Base-by-base conservation (phyloP, 768 basidiomycete species). In the Sarcodon aspratus region DNA sequence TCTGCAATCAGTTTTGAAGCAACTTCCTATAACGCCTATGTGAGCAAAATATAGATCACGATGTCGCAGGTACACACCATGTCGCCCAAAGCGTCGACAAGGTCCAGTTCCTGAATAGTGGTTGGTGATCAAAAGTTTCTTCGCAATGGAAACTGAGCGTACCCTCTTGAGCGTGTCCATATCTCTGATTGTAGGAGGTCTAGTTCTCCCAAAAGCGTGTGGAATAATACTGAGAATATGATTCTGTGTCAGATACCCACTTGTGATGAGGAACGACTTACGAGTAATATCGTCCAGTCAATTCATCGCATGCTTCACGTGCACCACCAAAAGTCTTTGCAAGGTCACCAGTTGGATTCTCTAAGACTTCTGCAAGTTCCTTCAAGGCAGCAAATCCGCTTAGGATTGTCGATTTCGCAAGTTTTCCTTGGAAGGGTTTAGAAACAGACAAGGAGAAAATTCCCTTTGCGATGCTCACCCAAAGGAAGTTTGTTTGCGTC, bases 401-500 rank as follows among this genome's bases (percentile, higher is more conserved):
- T 40, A 80, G 62, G 52, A 82, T 77, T 1, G 78, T 80, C 6
- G 71, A 64, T 57, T 80, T 80, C 6, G 79, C 69, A 13, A 82
- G 67, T 64, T 82, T 80, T 6, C 76, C 75, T 76, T 34, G 3
- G 15, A 11, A 43, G 3, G 13, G 9, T 8, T 35, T 11, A 32
- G 21, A 44, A 37, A 32, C 34, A n/a, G 44, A 21, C 27, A 12
- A 21, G 9, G 4, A 17, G 46, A 8, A 44, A 9, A 35, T 31
- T 7, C 17, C 33, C 10, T 18, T 35, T 3, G 12, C 17, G 15
- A 11, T 3, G 43, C 53, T 42, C 58, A 70, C 78, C 79, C 13
- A 80, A 70, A 12, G 79, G 79, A 18, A 80, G 68, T 55, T 80
- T 81, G 55, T 73, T 73, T 4, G 79, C 79, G 56, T 81, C 79